These are phyloP conservation scores for Rhynchosporium agropyri DNA, from an alignment of 2,329 filamentous ascomycete species.

Conservation along the genomic window DNA sequence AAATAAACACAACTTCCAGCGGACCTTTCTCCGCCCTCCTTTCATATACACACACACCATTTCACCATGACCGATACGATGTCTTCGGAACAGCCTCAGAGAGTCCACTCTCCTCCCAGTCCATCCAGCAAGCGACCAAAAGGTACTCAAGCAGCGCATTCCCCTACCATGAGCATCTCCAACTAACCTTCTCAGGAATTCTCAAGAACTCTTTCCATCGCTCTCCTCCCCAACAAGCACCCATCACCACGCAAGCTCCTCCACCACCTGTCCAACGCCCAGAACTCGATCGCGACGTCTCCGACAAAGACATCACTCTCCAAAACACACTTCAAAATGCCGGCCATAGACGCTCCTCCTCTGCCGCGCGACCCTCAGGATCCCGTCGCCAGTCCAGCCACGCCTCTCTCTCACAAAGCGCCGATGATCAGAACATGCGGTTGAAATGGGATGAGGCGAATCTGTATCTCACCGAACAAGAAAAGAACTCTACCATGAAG, in stretches of 20 bases:
- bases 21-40: constrained; percentile 18
- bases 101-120: constrained; percentile 40
- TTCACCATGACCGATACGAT: constrained; percentile 31
- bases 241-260: constrained; percentile 47
- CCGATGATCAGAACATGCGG: constrained; percentile 62
- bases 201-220: constrained; percentile 84
- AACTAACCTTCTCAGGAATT: constrained; percentile 65
- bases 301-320: constrained; percentile 86
- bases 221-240: constrained; percentile 51
- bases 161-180: constrained; percentile 8
- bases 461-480: constrained; percentile 94
- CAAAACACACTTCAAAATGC: constrained; percentile 95
- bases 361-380: constrained; percentile 62
- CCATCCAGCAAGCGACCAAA: constrained; percentile 44
- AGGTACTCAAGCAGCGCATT: constrained; percentile 36
- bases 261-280: constrained; percentile 38
- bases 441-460: constrained; percentile 99
- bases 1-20: constrained; percentile 11
- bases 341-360: constrained; percentile 82
- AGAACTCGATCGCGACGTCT: constrained; percentile 46
- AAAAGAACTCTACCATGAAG: constrained; percentile 96
- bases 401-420: constrained; percentile 20
- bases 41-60: constrained; percentile 5
- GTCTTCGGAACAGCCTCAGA: constrained; percentile 35
- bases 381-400: constrained; percentile 48